Evolutionary conservation across 768 basidiomycete genomes (phyloP), one percentile per base, ranked within the genome.

Genomic region (Sarcomyxa edulis): DNA sequence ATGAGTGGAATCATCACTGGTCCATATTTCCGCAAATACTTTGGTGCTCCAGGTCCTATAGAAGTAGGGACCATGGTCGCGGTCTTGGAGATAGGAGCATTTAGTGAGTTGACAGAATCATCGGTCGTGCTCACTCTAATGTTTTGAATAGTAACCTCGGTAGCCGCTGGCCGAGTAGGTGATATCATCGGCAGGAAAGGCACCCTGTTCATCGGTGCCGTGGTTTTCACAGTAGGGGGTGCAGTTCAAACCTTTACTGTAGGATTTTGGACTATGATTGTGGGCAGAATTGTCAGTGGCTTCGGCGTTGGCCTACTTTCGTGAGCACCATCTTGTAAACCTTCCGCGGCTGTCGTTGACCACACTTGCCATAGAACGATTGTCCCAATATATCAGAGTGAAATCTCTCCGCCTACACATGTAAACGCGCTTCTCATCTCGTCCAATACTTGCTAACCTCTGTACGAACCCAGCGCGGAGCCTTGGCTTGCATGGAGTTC

Each of bases 1-100:
- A 90, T 90, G 83, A 84, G 82, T 47, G 92, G 92, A 20, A 81
- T 96, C 48, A 94, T 97, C 59, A 96, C 84, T 19, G 84, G 84
- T 0, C 84, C 84, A 15, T 74, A 89, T 58, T 90, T 91, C 61
- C 76, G 69, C 48, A 75, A 80, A 38, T 94, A 76, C 62, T 94
- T 97, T 68, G 65, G 86, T 43, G 72, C 80, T 14, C 93, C 91
- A 12, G 72, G 73, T 11, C 69, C 84, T 0, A 61, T 84, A 35
- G 76, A 84, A 51, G 60, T 92, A 16, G 93, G 91, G n/a, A 90
- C 88, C 14, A 92, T 97, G 85, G 92, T 96, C 27, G 89, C 93
- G n/a, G 83, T 94, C 5, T 66, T 95, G 23, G 92, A 97, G 61
- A 73, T 97, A 24, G 93, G 93, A 30, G 93, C 93, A 26, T 83